These are phyloP conservation scores for Inosperma sp. DNA, from an alignment of 768 basidiomycete genomes.

Conservation along the genomic window DNA sequence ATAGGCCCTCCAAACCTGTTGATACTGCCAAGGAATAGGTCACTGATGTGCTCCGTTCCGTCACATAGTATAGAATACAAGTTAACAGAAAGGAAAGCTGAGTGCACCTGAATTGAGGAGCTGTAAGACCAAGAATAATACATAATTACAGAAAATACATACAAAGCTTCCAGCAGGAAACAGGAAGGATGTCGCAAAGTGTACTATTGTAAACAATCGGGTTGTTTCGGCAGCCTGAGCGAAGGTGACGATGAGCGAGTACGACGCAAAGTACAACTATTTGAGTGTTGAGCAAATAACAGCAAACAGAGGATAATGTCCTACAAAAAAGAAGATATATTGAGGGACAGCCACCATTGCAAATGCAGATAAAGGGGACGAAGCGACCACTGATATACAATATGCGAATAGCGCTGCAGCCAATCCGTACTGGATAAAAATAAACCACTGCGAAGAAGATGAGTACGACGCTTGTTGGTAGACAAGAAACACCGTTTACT, in stretches of 20 bases:
- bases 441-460: slow-evolving; percentile 54
- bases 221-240: slow-evolving; percentile 54
- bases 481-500: slow-evolving; percentile 28
- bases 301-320: slow-evolving; percentile 23
- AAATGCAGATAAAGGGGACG: slow-evolving; percentile 69
- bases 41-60: slow-evolving; percentile 43
- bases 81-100: slow-evolving; percentile 72
- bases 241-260: slow-evolving; percentile 70
- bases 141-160: slow-evolving; percentile 28
- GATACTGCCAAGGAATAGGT: slow-evolving; percentile 48
- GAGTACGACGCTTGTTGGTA: slow-evolving; percentile 1
- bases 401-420: slow-evolving; percentile 69
- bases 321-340: slow-evolving; percentile 64
- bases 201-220: slow-evolving; percentile 55
- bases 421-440: slow-evolving; percentile 66
- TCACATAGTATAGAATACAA: slow-evolving; percentile 71
- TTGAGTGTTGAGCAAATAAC: neutral
- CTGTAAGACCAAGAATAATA: neutral
- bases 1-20: slow-evolving; percentile 71
- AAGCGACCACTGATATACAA: slow-evolving; percentile 52
- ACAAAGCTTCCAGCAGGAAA: slow-evolving; percentile 69
- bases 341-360: slow-evolving; percentile 71
- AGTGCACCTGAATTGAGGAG: slow-evolving; percentile 43
- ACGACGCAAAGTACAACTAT: slow-evolving; percentile 61
- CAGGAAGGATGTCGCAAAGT: slow-evolving; percentile 63